Evolutionary conservation across 768 basidiomycete species (phyloP).

Genomic region (Serendipita sp.): DNA sequence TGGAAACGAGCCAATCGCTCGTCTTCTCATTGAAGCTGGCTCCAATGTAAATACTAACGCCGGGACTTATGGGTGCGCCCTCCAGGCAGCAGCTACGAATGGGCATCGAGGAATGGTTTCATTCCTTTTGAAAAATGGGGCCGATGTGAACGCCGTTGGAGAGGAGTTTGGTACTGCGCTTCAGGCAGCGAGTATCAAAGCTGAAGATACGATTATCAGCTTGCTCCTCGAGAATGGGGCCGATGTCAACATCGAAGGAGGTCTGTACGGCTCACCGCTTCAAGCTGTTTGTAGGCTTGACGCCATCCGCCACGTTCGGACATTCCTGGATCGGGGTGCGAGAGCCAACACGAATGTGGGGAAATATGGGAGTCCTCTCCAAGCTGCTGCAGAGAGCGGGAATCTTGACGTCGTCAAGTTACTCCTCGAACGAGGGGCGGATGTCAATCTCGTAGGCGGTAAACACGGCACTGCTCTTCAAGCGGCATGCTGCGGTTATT

Average conservation of each 20-base stretch:
- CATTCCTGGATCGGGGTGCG: background rate
- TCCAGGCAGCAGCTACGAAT: too few relatives aligned
- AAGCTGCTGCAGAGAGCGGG: background rate
- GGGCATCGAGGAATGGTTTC: too few relatives aligned
- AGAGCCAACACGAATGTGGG: background rate
- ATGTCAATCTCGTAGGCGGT: too few relatives aligned
- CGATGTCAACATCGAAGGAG: background rate
- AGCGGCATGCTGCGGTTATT: too few relatives aligned
- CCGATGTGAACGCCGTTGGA: background rate
- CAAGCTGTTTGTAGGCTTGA: background rate
- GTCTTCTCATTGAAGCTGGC: too few relatives aligned
- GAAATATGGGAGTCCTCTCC: background rate
- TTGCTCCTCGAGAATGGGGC: background rate
- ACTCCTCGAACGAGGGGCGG: background rate
- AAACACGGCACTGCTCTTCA: too few relatives aligned
- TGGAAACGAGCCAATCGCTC: too few relatives aligned
- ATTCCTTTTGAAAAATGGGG: too few relatives aligned
- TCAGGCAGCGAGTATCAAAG: background rate
- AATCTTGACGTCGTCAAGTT: background rate
- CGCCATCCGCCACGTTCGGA: background rate
- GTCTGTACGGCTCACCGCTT: background rate
- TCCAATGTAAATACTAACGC: too few relatives aligned
- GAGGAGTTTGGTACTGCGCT: background rate
- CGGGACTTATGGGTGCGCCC: too few relatives aligned
- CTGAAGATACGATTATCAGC: background rate